Evolutionary conservation across 140 eudicot genomes (phyloP), one percentile per base, ranked within the genome.

Genomic region (Bidens hawaiensis): DNA sequence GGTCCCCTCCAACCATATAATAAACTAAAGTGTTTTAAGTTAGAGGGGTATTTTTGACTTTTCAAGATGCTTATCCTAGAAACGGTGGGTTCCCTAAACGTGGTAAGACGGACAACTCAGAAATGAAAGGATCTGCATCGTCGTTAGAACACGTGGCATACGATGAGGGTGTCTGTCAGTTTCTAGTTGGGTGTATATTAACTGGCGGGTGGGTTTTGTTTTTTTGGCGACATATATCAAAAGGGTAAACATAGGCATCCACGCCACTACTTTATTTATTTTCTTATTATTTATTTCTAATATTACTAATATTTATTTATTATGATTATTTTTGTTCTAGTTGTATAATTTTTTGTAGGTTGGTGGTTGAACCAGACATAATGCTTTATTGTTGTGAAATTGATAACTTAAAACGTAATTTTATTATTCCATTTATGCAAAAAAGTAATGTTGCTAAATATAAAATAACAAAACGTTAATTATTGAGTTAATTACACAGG

Each of bases 131-230:
- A 40, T 18, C 18, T 45, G 58, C 67, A 24, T 69, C 75, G 58
- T 11, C 4, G 8, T 15, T 30, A 14, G 9, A 11, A 33, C 68
- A 70, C 69, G 81, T 70, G 73, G 49, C 64, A 70, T 28, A 26
- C 13, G 15, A 19, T 5, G 21, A 10, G 55, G 22, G 57, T 27
- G n/a, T 42, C 62, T 42, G 68, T 56, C 63, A 51, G 72, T 69
- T 69, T 58, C 61, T 41, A 55, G 65, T 68, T 41, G 65, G 65
- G 43, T 41, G 67, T 31, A 18, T 57, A 59, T 67, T 58, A 68
- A 58, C 75, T 45, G 67, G 75, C 50, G 75, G 74, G 67, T 69
- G 67, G n/a, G 40, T 69, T 58, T 55, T 40, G 56, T 41, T 45
- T 33, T 43, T 59, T 31, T 31, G 33, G 50, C 43, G 58, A 19